Percentiles rank a stretch among this genome's conserved stretches.
phyloP scores from a whole-genome alignment of 306 rosid species.

The Citrullus mucosospermus region DNA sequence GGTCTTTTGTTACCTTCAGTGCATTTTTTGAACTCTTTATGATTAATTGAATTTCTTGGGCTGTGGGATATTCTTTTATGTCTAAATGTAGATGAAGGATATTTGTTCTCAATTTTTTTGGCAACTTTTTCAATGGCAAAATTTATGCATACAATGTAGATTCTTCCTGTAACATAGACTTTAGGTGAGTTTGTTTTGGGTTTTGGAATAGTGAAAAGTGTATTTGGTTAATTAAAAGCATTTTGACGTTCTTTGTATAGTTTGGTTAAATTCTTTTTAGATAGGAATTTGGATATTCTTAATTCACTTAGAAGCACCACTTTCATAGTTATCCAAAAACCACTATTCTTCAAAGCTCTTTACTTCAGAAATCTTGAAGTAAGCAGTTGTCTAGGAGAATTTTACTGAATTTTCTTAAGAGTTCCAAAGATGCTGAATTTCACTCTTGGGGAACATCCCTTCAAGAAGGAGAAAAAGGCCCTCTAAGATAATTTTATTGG shows the following conservation, averaged over 20 bases:
- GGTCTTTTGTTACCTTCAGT: not conserved
- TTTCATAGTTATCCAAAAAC: not conserved
- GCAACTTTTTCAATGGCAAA: not conserved
- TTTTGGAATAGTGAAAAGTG: not conserved
- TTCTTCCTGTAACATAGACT: not conserved
- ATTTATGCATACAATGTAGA: not conserved
- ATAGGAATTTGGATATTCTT: not conserved
- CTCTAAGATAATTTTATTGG: too few species aligned
- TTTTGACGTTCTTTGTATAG: not conserved
- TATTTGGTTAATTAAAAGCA: not conserved
- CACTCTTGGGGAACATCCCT: not conserved
- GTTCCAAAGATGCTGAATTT: not conserved
- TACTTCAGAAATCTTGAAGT: not conserved
- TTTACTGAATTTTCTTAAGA: not conserved
- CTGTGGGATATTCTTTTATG: not conserved
- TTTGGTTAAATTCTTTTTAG: not conserved
- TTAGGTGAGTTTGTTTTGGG: not conserved
- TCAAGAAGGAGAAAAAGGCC: not conserved
- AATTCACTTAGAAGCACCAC: not conserved
- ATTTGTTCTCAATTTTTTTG: not conserved
- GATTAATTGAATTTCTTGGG: not conserved
- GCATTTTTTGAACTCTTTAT: not conserved
- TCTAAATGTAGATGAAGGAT: not conserved
- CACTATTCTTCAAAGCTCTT: not conserved
- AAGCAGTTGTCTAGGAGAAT: not conserved